phyloP scores from a whole-genome alignment of 495 filamentous ascomycete species.

The Penicillium pulvis region DNA sequence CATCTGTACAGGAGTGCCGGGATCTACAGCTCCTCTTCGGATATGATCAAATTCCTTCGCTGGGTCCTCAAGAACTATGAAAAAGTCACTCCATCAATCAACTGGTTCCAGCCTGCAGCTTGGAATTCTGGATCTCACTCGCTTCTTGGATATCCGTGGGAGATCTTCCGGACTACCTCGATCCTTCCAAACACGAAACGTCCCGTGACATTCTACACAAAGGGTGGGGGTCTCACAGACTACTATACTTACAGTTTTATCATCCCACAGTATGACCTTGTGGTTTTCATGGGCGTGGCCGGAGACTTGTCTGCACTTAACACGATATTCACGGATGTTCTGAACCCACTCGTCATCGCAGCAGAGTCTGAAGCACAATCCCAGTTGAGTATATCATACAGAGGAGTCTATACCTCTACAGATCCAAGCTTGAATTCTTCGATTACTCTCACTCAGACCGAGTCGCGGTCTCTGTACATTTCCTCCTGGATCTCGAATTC shows the following conservation, averaged over 20 bases:
- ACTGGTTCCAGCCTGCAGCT: conserved; percentile 13
- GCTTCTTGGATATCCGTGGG: conserved; percentile 10
- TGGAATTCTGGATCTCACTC: conserved; percentile 13
- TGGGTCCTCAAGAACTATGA: conserved; percentile 12
- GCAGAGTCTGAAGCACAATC: conserved; percentile 4
- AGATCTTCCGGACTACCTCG: conserved; percentile 9
- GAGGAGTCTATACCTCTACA: conserved; percentile 2
- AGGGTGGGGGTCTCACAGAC: conserved; percentile 4
- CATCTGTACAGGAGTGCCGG: conserved; percentile 2
- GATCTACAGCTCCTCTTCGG: conserved; percentile 14
- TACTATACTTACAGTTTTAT: conserved; percentile 16
- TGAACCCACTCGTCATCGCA: conserved; percentile 9
- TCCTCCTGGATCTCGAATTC: conserved; percentile 13
- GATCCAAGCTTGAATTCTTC: conserved; percentile 9
- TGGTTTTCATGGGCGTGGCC: conserved; percentile 7
- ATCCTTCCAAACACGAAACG: conserved; percentile 10
- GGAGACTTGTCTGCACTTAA: conserved; percentile 5
- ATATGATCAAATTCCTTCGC: conserved; percentile 18
- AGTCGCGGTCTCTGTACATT: conserved; percentile 5
- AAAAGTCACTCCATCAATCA: conserved; percentile 7
- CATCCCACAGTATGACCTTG: conserved; percentile 14
- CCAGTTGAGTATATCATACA: conserved; percentile 6
- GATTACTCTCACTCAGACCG: conserved; percentile 8
- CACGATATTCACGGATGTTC: conserved; percentile 5
- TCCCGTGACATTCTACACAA: conserved; percentile 14